Evolutionary conservation across 768 basidiomycete species (phyloP).

Genomic region (Leccinum longicurvipes): DNA sequence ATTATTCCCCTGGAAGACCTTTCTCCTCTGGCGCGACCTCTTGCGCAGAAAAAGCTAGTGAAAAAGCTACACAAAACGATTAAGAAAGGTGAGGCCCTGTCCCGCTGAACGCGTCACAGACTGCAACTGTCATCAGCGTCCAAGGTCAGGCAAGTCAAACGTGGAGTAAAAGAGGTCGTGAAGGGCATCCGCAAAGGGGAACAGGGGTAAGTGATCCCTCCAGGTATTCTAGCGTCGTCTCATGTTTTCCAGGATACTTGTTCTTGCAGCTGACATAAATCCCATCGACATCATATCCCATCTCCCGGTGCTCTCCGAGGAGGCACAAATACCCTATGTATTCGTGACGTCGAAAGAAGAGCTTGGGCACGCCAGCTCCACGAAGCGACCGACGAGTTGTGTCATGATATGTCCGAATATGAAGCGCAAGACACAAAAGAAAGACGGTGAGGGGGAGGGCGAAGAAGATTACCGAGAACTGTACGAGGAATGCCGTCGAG

Average conservation of each 20-base stretch:
- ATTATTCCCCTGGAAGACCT: constrained; percentile 74
- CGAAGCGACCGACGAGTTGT: constrained; percentile 97
- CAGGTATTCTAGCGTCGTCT: not conserved
- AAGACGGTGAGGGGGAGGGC: constrained; percentile 57
- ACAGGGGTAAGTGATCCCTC: constrained; percentile 68
- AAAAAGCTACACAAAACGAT: constrained; percentile 96
- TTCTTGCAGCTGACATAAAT: constrained; percentile 95
- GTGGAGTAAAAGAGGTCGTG: constrained; percentile 98
- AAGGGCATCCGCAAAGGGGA: constrained; percentile 98
- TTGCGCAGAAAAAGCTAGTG: constrained; percentile 88
- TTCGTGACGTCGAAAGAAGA: constrained; percentile 93
- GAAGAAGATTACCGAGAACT: constrained; percentile 85
- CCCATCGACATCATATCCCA: constrained; percentile 99
- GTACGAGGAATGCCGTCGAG: constrained; percentile 82
- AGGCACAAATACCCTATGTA: constrained; percentile 86
- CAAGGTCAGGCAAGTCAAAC: constrained; percentile 91
- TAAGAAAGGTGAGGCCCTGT: constrained; percentile 65
- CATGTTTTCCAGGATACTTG: constrained; percentile 56
- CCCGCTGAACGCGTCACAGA: not conserved
- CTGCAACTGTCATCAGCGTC: constrained; percentile 56
- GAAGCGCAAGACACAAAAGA: constrained; percentile 66
- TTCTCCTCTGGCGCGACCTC: constrained; percentile 90
- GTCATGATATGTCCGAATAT: constrained; percentile 89
- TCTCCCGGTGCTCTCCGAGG: constrained; percentile 91
- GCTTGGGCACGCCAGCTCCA: constrained; percentile 91